Evolutionary conservation across 192 early-diverging fungal genomes (phyloP), one percentile per base, ranked within the genome.

Genomic region (Funneliformis mosseae): DNA sequence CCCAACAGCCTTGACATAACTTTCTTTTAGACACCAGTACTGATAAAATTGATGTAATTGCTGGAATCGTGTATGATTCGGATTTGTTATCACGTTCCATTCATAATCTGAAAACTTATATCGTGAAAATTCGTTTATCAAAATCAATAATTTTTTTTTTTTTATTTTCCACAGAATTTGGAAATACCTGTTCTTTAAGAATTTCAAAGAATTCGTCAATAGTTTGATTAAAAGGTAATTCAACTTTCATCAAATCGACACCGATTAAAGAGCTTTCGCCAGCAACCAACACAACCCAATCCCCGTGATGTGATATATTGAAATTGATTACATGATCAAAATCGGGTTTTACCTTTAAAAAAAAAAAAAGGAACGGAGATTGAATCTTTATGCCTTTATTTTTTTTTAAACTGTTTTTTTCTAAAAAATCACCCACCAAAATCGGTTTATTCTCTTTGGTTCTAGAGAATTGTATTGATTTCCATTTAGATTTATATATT

Each of bases 21-120:
- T 87, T 77, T 91, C 90, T 76, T 91, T 91, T 55, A 91, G 81
- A 62, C 85, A 88, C 90, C 90, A 91, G 46, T 85, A 69, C 64
- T 81, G 74, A 63, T 86, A 85, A 81, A 91, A 91, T 70, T 86
- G 72, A 27, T 78, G 80, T 59, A 89, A 60, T 48, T 88, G 83
- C 23, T 74, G 16, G 8, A 46, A 62, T 72, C 27, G 14, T 76
- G 33, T 21, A 38, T 50, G 62, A 16, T 80, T 41, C 46, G 74
- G 39, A 25, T 38, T 60, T 68, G 55, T 63, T 63, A 83, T 80
- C 41, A 42, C 33, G 23, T 38, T 76, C 55, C 63, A 80, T 80
- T 83, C 82, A 67, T 75, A 64, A 8, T 66, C 46, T 33, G 82
- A 76, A 70, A 83, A 80, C 82, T 83, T 55, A 50, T 1, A 3